These are phyloP conservation scores for Hortiboletus campestris DNA, from an alignment of 768 basidiomycete species.

Conservation along the genomic window DNA sequence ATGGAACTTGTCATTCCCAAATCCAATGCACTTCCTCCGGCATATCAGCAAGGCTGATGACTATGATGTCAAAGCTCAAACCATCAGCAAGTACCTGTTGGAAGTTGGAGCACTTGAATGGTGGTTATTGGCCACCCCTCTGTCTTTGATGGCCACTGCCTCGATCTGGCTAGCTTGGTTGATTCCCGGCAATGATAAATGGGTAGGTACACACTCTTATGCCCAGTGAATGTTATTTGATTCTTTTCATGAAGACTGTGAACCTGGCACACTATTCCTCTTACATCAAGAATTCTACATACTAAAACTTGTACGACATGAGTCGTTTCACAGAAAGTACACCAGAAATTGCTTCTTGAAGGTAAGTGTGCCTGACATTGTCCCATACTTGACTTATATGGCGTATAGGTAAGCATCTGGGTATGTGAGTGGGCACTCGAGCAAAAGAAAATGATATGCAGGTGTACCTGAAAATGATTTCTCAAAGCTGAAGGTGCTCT, in stretches of 20 bases:
- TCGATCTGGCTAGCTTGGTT: constrained; percentile 84
- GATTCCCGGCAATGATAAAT: constrained; percentile 74
- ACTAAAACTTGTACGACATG: no score
- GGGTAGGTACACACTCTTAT: constrained; percentile 58
- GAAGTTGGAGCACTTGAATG: constrained; percentile 85
- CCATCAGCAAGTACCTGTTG: constrained; percentile 86
- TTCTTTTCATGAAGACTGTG: no score
- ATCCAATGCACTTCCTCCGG: constrained; percentile 83
- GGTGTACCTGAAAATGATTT: no score
- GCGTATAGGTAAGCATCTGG: constrained; percentile 32
- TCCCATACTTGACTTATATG: no score
- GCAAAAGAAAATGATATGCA: no score
- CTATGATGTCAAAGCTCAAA: no score
- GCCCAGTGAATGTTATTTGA: neutral
- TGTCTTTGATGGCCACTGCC: constrained; percentile 80
- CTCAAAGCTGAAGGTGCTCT: no score
- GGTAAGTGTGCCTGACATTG: no score
- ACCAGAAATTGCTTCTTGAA: no score
- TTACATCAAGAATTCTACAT: no score
- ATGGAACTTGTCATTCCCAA: constrained; percentile 83
- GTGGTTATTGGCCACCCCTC: constrained; percentile 68
- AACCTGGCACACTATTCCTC: no score
- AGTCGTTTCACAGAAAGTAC: no score
- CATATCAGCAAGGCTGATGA: constrained; percentile 50
- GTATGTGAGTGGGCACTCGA: constrained; percentile 41